Base-by-base conservation (phyloP, 495 filamentous ascomycete genomes). In the Aspergillus kassunensis region DNA sequence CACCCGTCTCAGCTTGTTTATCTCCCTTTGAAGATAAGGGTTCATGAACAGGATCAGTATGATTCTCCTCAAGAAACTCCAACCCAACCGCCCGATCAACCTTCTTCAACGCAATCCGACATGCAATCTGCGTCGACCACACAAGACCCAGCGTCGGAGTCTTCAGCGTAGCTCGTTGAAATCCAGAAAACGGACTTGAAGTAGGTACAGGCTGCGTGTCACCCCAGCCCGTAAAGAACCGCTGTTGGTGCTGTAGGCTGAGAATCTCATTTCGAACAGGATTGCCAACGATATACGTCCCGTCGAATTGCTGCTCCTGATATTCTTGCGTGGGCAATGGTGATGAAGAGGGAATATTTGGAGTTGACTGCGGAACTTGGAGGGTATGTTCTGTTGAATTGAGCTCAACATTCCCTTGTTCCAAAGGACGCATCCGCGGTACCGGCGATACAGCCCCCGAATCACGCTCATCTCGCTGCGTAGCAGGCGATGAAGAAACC, bases 141-240 rank as follows among this genome's bases (percentile, higher is more conserved):
- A 91, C 82, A 11, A 96, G 75, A 0, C 93, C 93, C 46, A 97
- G 70, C 8, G 87, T 83, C 0, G 93, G 93, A 0, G 88, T 95
- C 69, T 97, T 98, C 12, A 83, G 73, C 1, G 63, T 27, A 4
- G 57, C 51, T 6, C 43, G 54, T 10, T 58, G 56, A 13, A 44
- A 49, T 24, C 5, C 43, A 3, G 45, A 29, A 23, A 49, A 46
- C 4, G 27, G 30, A 31, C 40, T 36, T 18, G 29, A 23, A 6
- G 42, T n/a, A n/a, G n/a, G 7, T 0, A 44, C 13, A 1, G 37
- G 43, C 27, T 50, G 51, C 16, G 36, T 71, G 62, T 91, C 86
- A 19, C 90, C 90, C 91, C 93, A 98, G 31, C 93, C 93, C 2
- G 88, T 92, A 67, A 96, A 96, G 79, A 88, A 98, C 7, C 85